A percentile compares a stretch with the other conserved stretches of the same genome.
Conservation (phyloP, 768 basidiomycete genomes). For the Brasilioporus rufonigricans region DNA sequence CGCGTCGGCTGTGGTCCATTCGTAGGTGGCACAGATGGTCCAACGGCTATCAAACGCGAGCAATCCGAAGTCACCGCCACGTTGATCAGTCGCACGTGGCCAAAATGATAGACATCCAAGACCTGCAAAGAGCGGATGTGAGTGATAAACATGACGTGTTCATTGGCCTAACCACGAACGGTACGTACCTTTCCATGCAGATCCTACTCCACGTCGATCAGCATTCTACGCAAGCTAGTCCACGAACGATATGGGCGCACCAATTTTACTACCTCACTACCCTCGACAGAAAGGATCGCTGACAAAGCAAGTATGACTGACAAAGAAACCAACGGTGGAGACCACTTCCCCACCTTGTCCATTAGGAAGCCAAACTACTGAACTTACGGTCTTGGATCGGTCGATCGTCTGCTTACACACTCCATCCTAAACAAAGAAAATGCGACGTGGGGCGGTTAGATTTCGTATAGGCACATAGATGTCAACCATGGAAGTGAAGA, state of each 20-base stretch:
- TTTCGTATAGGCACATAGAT: no score
- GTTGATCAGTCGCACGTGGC: slow-evolving; percentile 46
- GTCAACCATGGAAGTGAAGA: no score
- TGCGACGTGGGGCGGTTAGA: background rate
- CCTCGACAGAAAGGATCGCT: slow-evolving; percentile 53
- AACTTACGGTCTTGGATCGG: slow-evolving; percentile 41
- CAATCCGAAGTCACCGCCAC: slow-evolving; percentile 48
- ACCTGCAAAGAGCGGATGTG: slow-evolving; percentile 24
- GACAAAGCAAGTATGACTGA: background rate
- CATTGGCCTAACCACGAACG: background rate
- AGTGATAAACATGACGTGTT: background rate
- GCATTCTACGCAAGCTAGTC: background rate
- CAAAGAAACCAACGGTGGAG: background rate
- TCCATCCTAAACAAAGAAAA: slow-evolving; percentile 37
- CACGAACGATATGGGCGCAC: slow-evolving; percentile 24
- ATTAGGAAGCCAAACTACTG: slow-evolving; percentile 49
- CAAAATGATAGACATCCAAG: slow-evolving; percentile 40
- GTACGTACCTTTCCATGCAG: slow-evolving; percentile 36
- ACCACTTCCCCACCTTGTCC: slow-evolving; percentile 38
- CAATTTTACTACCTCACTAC: slow-evolving; percentile 43
- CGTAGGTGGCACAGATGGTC: slow-evolving; percentile 39
- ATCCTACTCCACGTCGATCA: slow-evolving; percentile 31
- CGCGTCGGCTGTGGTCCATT: slow-evolving; percentile 44
- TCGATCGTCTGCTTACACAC: slow-evolving; percentile 50
- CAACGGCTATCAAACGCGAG: slow-evolving; percentile 46